phyloP scores from a whole-genome alignment of 2,329 filamentous ascomycete species.

The Mollisia scopiformis region DNA sequence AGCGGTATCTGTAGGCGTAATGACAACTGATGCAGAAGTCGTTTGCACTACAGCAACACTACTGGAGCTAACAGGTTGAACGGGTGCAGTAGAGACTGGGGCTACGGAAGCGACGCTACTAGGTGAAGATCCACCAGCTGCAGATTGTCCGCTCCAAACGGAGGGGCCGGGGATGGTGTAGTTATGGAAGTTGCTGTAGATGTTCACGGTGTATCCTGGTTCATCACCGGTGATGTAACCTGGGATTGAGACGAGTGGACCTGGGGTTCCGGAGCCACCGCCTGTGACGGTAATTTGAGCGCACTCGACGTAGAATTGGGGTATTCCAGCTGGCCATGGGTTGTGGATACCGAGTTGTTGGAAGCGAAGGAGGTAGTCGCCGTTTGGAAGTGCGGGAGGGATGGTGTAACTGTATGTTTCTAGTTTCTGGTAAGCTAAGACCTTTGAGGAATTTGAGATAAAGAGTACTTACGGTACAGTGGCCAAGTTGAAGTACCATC shows the following conservation, averaged over 20 bases:
- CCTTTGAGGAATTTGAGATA: not conserved
- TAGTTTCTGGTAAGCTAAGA: constrained; percentile 3
- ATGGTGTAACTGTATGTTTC: constrained; percentile 35
- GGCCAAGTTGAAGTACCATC: constrained; percentile 29
- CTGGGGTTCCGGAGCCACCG: constrained; percentile 31
- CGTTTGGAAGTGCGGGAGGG: constrained; percentile 30
- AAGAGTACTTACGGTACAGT: constrained; percentile 26
- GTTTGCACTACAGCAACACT: not conserved
- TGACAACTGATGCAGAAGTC: not conserved
- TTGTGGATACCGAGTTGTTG: constrained; percentile 37
- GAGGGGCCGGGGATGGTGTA: constrained; percentile 35
- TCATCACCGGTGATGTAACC: constrained; percentile 29
- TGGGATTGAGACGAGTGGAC: constrained; percentile 33
- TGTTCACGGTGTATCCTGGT: constrained; percentile 30
- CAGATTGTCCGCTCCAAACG: constrained; percentile 28
- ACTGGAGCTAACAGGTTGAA: not conserved
- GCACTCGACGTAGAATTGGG: constrained; percentile 37
- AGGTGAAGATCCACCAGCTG: constrained; percentile 4
- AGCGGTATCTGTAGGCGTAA: not conserved
- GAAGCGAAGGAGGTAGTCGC: constrained; percentile 35
- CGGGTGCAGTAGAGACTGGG: no score
- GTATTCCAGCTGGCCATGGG: constrained; percentile 22
- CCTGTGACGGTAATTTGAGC: constrained; percentile 34
- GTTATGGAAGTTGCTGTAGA: constrained; percentile 33
- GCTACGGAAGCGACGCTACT: not conserved